A percentile compares a stretch with the other conserved stretches of the same genome.
phyloP scores from a whole-genome alignment of 208 protist genomes.

The Leishmania turanica region DNA sequence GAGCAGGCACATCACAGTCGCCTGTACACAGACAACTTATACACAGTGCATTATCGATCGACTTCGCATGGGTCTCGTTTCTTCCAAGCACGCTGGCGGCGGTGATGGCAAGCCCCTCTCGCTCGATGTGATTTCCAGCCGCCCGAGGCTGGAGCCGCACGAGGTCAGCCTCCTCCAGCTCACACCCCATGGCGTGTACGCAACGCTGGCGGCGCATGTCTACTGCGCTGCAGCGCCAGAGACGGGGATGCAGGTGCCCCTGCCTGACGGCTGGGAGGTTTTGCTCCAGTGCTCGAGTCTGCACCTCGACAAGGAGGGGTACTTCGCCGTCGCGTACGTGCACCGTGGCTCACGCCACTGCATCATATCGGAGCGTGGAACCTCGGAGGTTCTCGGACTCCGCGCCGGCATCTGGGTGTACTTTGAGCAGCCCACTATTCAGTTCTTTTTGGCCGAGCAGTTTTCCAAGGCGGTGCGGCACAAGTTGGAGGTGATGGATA shows the following conservation, averaged over 20 bases:
- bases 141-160: constrained; percentile 40
- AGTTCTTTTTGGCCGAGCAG: constrained; percentile 83
- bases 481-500: constrained; percentile 31
- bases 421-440: constrained; percentile 90
- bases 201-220: constrained; percentile 69
- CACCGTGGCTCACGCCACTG: constrained; percentile 67
- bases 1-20: not conserved
- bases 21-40: not conserved
- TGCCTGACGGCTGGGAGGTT: constrained; percentile 78
- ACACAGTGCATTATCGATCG: not conserved
- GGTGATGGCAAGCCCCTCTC: constrained; percentile 13
- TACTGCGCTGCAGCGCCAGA: constrained; percentile 52
- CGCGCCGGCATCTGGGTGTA: constrained; percentile 89
- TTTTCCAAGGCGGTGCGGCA: constrained; percentile 85
- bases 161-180: constrained; percentile 66
- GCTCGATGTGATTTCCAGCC: constrained; percentile 43
- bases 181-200: constrained; percentile 76
- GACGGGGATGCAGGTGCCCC: constrained; percentile 24
- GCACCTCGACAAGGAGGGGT: constrained; percentile 85
- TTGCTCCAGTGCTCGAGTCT: constrained; percentile 61
- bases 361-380: constrained; percentile 89
- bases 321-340: constrained; percentile 85
- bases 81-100: constrained; percentile 11
- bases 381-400: constrained; percentile 77
- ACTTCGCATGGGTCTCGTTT: constrained; percentile 22